phyloP scores from a whole-genome alignment of 2,329 filamentous ascomycete species.

The Macroventuria anomochaeta region DNA sequence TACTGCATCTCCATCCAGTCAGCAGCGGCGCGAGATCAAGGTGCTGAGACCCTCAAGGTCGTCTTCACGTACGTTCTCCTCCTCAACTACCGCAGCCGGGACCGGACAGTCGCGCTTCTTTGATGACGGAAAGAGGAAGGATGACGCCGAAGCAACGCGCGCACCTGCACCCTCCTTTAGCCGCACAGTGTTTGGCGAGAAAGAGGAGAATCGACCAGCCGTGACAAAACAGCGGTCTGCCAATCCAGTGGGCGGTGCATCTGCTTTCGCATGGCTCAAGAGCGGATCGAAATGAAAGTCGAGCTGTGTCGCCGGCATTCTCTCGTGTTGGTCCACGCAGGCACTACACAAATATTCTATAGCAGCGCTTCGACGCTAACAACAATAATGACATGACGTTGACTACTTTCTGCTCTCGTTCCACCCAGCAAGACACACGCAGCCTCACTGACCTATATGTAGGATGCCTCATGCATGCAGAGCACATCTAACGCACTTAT shows the following conservation, averaged over 20 bases:
- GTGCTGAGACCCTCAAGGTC: conserved; percentile 81
- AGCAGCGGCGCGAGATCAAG: conserved; percentile 83
- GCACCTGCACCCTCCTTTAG: conserved; percentile 34
- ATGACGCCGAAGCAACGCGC: conserved; percentile 27
- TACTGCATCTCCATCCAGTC: conserved; percentile 63
- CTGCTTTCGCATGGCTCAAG: conserved; percentile 93
- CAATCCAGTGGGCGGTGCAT: conserved; percentile 91
- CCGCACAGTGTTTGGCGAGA: conserved; percentile 37
- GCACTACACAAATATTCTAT: neutral
- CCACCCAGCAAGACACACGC: too few species aligned
- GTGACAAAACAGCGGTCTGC: conserved; percentile 63
- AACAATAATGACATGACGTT: neutral
- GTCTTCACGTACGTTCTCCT: conserved; percentile 57
- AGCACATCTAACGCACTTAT: neutral
- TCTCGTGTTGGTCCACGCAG: neutral
- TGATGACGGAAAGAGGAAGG: conserved; percentile 54
- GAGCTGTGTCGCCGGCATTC: conserved; percentile 5
- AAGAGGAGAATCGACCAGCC: conserved; percentile 44
- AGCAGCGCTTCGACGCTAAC: neutral
- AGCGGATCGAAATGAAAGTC: conserved; percentile 34
- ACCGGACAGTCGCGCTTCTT: conserved; percentile 56
- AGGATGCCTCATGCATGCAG: neutral
- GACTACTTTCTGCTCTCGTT: neutral
- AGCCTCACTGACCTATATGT: neutral
- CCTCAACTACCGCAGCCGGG: conserved; percentile 33